These are phyloP conservation scores for Saccharomyces pastorianus DNA, from an alignment of 1,139 yeast genomes.

Conservation along the genomic window DNA sequence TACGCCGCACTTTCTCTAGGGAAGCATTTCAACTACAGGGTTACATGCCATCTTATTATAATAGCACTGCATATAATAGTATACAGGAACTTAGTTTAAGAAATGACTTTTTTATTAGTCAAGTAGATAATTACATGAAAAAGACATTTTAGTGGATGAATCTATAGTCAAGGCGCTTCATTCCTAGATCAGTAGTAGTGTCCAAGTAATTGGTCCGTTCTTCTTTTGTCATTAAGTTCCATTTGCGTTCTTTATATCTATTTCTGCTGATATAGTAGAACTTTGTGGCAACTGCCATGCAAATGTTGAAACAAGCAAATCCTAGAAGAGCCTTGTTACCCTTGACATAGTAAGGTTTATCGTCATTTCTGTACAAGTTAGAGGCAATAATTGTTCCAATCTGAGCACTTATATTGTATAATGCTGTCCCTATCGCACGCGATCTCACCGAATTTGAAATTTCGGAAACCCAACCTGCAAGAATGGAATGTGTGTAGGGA, in stretches of 20 bases:
- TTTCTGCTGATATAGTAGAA: conserved; percentile 38
- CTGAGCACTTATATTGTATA: conserved; percentile 57
- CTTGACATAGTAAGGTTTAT: conserved; percentile 48
- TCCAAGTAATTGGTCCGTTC: conserved; percentile 36
- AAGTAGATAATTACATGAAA: not conserved
- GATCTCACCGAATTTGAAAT: conserved; percentile 52
- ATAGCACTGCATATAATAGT: too few relatives aligned
- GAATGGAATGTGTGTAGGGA: conserved; percentile 43
- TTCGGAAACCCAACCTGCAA: conserved; percentile 52
- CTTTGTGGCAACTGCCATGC: conserved; percentile 28
- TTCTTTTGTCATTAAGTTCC: conserved; percentile 38
- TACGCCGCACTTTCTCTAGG: too few relatives aligned
- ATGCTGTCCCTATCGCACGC: conserved; percentile 53
- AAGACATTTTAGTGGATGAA: conserved; percentile 11
- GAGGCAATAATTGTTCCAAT: conserved; percentile 37
- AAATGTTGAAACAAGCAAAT: conserved; percentile 30
- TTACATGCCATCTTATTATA: too few relatives aligned
- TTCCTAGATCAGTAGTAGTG: conserved; percentile 39
- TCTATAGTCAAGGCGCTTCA: conserved; percentile 40
- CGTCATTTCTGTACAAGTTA: conserved; percentile 49
- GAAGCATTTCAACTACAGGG: too few relatives aligned
- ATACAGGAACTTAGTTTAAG: too few relatives aligned
- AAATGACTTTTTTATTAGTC: not conserved
- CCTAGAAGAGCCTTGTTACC: conserved; percentile 45
- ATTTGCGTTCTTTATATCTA: conserved; percentile 32